Evolutionary conservation across 805 yeast species (phyloP), one percentile per base, ranked within the genome.

Genomic region (Saccharomycopsis olivae): DNA sequence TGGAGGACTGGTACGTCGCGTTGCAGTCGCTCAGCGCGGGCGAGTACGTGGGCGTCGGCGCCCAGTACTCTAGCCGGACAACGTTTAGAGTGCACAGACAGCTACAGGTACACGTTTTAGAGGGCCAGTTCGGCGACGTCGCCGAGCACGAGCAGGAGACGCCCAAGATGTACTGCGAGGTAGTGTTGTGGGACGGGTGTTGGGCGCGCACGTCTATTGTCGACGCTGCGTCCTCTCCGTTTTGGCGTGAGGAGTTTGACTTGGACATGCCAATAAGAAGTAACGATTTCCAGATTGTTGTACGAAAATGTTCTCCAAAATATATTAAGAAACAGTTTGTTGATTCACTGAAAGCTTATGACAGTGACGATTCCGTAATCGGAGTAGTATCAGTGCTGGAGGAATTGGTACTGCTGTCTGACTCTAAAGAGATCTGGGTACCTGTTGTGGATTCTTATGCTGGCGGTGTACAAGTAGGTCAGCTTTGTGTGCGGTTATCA

Each of bases 141-240:
- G 35, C 37, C 16, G 25, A 20, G 0, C 36, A 37, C 11, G 23
- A 13, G 10, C 28, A 24, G 17, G 33, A 8, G 28, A 18, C 19
- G 4, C 49, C 49, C 24, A 52, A 49, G 45, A 50, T 78, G 1
- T 88, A 83, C 52, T 74, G 82, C 2, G 95, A 86, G 50, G 64
- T 87, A 2, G 61, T 69, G 14, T 65, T 84, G 55, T 81, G 92
- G 80, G 77, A 73, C 15, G 65, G 73, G 35, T 74, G 80, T 1
- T 81, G 89, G 85, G 84, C 82, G 29, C 64, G 86, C 48, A 84
- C 96, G 0, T 78, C 87, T 2, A 63, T 73, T 5, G 78, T 78
- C 0, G 60, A 64, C 0, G 60, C 69, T 34, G 42, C 56, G 2
- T 48, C 56, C 0, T 66, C 68, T 40, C 88, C 94, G 1, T 84